Percentiles rank a stretch among this genome's conserved stretches.
phyloP scores from a whole-genome alignment of 192 early-diverging fungal genomes.

The Dissophora ornata region DNA sequence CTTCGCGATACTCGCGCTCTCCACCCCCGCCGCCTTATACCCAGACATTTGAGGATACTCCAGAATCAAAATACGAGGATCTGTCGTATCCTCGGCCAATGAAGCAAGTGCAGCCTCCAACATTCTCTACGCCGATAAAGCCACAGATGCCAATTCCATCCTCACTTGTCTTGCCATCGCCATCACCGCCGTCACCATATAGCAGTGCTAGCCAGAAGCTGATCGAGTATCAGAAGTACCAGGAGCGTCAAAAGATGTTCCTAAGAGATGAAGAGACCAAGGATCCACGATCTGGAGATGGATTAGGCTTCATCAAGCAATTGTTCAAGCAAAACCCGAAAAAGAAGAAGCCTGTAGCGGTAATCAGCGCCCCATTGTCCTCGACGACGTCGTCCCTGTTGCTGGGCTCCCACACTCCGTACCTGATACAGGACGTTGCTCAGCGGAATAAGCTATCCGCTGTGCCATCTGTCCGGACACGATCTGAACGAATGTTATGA shows the following conservation, averaged over 20 bases:
- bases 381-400: neutral
- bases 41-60: conserved; percentile 3
- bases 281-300: neutral
- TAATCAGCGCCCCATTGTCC: conserved; percentile 37
- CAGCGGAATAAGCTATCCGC: no score
- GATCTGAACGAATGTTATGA: no score
- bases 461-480: no score
- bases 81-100: neutral
- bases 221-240: conserved; percentile 32
- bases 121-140: neutral
- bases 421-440: no score
- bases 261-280: conserved; percentile 4
- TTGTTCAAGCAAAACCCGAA: conserved; percentile 21
- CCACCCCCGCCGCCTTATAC: conserved; percentile 49
- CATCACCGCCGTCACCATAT: neutral
- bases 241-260: conserved; percentile 42
- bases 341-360: conserved; percentile 6
- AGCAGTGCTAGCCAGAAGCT: conserved; percentile 1
- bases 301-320: conserved; percentile 27
- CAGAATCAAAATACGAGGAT: neutral
- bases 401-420: no score
- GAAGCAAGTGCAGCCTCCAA: neutral
- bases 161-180: neutral
- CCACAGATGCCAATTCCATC: neutral
- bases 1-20: conserved; percentile 18